A percentile compares a stretch with the other conserved stretches of the same genome.
Evolutionary conservation across 805 yeast species (phyloP).

Genomic region (Yamadazyma tumulicola): DNA sequence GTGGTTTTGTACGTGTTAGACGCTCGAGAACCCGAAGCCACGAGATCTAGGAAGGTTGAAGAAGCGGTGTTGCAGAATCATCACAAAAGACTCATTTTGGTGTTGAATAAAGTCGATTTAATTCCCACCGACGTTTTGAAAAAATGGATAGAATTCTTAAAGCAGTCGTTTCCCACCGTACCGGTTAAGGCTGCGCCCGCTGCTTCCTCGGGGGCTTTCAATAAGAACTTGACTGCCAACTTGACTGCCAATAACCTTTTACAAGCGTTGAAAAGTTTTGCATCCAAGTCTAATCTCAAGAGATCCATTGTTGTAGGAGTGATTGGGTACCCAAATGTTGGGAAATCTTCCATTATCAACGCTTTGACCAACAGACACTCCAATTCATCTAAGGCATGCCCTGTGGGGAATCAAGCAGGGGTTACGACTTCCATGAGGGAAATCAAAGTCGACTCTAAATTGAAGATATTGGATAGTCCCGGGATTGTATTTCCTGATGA

Average conservation of each 20-base stretch:
- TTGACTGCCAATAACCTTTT: constrained; percentile 72
- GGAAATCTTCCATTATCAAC: constrained; percentile 96
- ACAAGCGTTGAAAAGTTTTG: constrained; percentile 80
- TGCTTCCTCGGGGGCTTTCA: constrained; percentile 66
- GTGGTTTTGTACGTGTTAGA: constrained; percentile 91
- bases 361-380: constrained; percentile 75
- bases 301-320: constrained; percentile 92
- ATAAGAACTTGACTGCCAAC: constrained; percentile 67
- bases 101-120: constrained; percentile 89
- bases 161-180: constrained; percentile 84
- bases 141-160: constrained; percentile 78
- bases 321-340: constrained; percentile 91
- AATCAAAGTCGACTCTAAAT: constrained; percentile 85
- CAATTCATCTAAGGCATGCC: constrained; percentile 73
- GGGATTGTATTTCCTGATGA: constrained; percentile 94
- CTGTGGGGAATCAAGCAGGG: constrained; percentile 97
- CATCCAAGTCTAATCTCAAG: constrained; percentile 78
- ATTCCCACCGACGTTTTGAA: constrained; percentile 81
- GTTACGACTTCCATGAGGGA: constrained; percentile 90
- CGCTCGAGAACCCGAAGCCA: constrained; percentile 95
- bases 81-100: constrained; percentile 78
- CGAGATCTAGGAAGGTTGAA: constrained; percentile 89
- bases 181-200: constrained; percentile 81
- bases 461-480: constrained; percentile 90
- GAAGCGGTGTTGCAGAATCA: constrained; percentile 79